Evolutionary conservation across 768 basidiomycete genomes (phyloP), one percentile per base, ranked within the genome.

Genomic region (Boletus coccyginus): DNA sequence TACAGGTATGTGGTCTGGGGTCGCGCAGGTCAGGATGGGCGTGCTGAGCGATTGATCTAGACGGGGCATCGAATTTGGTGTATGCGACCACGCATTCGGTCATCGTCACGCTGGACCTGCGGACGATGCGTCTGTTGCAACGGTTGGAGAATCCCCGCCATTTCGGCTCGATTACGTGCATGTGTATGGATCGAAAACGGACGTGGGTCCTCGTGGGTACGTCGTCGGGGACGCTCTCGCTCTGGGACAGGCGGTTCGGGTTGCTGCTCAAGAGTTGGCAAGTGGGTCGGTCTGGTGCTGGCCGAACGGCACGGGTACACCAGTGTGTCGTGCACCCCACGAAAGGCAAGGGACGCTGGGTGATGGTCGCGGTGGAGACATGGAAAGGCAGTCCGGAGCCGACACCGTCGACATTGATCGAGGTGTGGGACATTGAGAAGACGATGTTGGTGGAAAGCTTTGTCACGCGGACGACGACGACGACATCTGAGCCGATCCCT

Each of bases 231-330:
- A 83, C 88, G 14, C 74, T 98, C 13, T 86, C 90, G 0, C 78
- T 99, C 3, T 99, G 95, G 94, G 97, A 99, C 73, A 84, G 93
- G 42, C 88, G 96, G 11, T 99, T 98, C 62, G 94, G 95, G 1
- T 76, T 98, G 19, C 75, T 89, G 5, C 77, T 98, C 60, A 90
- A 90, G 69, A 91, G 86, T 57, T 98, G 96, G 95, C 84, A 85
- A 64, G 85, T 85, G 8, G 85, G 85, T 11, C 76, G 77, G 7
- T 78, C 81, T 5, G 75, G 79, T 12, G 74, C 75, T 3, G 83
- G 83, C 3, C 73, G 77, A 39, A 76, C 79, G 8, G 79, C 79
- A 3, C 80, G 83, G 38, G 82, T 95, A 24, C 81, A 91, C 57
- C 86, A 92, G 64, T 86, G 87, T 60, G 80, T 78, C 13, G 75